Percentiles rank a stretch among this genome's conserved stretches.
These are phyloP conservation scores for Calocybe gambosa DNA, from an alignment of 1,284 basidiomycete species.

Conservation along the genomic window DNA sequence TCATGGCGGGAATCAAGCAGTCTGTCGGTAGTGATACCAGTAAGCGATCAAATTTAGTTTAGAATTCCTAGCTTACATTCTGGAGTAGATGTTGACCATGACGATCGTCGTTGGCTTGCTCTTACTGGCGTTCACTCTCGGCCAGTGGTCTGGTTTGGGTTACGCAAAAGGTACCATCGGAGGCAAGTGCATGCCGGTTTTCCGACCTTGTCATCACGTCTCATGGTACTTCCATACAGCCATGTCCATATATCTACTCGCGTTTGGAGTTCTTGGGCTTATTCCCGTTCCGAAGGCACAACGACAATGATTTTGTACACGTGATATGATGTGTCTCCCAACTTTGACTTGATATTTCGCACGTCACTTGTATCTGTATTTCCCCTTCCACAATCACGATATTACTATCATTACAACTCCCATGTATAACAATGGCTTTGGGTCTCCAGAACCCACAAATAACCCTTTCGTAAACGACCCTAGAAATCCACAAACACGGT, in stretches of 20 bases:
- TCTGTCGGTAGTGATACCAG: constrained; percentile 53
- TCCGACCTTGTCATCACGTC: constrained; percentile 4
- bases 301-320: constrained; percentile 22
- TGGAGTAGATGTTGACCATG: constrained; percentile 33
- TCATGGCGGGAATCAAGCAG: constrained; percentile 58
- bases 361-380: background rate
- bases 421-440: constrained; percentile 37
- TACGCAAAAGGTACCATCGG: constrained; percentile 56
- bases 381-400: background rate
- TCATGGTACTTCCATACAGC: constrained; percentile 31
- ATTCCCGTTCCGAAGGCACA: constrained; percentile 54
- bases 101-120: constrained; percentile 69
- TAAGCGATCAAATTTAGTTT: constrained; percentile 17
- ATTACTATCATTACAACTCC: constrained; percentile 6
- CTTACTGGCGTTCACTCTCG: constrained; percentile 52
- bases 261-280: constrained; percentile 64
- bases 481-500: constrained; percentile 39
- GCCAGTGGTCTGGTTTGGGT: constrained; percentile 58
- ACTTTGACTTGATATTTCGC: background rate
- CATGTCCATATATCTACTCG: constrained; percentile 59
- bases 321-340: background rate
- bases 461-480: constrained; percentile 52
- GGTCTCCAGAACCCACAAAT: constrained; percentile 35
- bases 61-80: background rate
- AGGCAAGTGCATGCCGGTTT: constrained; percentile 34